Evolutionary conservation across 129 eudicot genomes (phyloP).

Genomic region (Glebionis coronaria): DNA sequence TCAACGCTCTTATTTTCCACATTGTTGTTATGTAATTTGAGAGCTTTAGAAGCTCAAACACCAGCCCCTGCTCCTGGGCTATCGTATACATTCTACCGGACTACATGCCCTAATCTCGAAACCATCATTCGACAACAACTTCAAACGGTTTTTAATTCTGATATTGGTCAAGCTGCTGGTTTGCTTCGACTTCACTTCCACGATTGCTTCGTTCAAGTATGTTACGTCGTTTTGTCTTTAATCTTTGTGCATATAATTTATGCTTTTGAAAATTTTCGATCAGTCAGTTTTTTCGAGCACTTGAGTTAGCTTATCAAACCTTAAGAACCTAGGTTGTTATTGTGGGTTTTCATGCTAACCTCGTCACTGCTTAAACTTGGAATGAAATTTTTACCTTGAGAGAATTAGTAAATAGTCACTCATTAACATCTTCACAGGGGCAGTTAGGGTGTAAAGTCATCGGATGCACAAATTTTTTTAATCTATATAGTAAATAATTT

Average conservation of each 20-base stretch:
- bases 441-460: no score
- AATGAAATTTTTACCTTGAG: no score
- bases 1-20: background rate
- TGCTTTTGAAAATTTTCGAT: no score
- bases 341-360: no score
- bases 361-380: no score
- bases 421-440: no score
- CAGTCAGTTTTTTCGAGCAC: no score
- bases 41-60: slow-evolving; percentile 17
- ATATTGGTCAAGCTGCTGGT: slow-evolving; percentile 38
- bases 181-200: slow-evolving; percentile 40
- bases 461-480: no score
- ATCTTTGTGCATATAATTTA: background rate
- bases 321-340: no score
- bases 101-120: slow-evolving; percentile 28
- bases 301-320: no score
- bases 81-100: slow-evolving; percentile 28
- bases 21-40: slow-evolving; percentile 17
- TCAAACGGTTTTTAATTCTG: slow-evolving; percentile 17
- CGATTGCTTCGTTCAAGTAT: slow-evolving; percentile 39
- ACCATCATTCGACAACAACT: slow-evolving; percentile 25
- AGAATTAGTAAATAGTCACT: no score
- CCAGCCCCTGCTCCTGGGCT: slow-evolving; percentile 20
- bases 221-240: background rate
- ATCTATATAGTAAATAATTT: no score